A percentile compares a stretch with the other conserved stretches of the same genome.
Conservation (phyloP, 2,329 filamentous ascomycete species). For the Botrytis fragariae region DNA sequence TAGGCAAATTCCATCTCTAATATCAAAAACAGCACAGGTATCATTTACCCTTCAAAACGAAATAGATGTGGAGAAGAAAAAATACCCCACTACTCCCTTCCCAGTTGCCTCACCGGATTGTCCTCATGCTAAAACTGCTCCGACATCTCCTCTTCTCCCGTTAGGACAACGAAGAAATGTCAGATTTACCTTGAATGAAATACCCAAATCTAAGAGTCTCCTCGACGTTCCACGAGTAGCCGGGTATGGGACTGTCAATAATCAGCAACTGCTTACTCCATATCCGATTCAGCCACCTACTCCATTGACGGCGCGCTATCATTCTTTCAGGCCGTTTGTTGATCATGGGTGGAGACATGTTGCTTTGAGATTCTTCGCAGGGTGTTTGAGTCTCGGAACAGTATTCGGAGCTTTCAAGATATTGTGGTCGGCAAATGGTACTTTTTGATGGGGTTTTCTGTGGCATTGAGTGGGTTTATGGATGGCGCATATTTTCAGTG, state of each 20-base stretch:
- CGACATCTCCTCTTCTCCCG: neutral
- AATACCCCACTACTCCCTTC: slow-evolving; percentile 10
- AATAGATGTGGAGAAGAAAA: neutral
- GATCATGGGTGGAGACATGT: slow-evolving; percentile 9
- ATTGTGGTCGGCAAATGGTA: neutral
- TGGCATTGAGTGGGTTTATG: neutral
- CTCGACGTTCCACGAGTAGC: neutral
- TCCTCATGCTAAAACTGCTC: neutral
- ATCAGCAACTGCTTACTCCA: neutral
- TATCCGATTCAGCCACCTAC: slow-evolving; percentile 8
- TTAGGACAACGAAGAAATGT: slow-evolving; percentile 8
- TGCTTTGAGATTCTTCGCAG: neutral
- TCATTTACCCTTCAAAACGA: neutral
- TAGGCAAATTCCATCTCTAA: neutral
- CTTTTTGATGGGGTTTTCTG: neutral
- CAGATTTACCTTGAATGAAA: neutral
- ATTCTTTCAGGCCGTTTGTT: slow-evolving; percentile 12
- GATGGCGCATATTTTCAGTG: neutral
- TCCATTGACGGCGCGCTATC: slow-evolving; percentile 15
- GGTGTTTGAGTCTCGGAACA: neutral
- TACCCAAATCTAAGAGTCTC: neutral
- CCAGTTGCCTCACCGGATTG: neutral
- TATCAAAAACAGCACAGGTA: neutral
- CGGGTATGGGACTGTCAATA: neutral
- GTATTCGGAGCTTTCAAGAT: slow-evolving; percentile 1